Evolutionary conservation across 306 rosid species (phyloP).

Genomic region (Pyrus bretschneideri): DNA sequence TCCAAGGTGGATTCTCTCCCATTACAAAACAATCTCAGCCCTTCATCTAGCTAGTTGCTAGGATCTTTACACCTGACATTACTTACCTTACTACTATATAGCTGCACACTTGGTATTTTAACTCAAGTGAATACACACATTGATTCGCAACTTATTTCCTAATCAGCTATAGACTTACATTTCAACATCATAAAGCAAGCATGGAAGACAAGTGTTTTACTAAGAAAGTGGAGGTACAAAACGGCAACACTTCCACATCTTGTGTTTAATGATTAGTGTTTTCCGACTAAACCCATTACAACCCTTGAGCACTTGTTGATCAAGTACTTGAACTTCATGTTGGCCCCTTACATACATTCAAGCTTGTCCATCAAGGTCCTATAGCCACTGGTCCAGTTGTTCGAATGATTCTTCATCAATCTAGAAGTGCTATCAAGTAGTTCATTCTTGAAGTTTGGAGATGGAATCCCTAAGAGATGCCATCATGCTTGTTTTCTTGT

Average conservation of each 20-base stretch:
- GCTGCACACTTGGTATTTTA: too few species aligned
- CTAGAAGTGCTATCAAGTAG: conserved; percentile 21
- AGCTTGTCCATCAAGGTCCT: conserved; percentile 34
- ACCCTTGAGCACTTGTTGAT: conserved; percentile 38
- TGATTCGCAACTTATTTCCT: too few species aligned
- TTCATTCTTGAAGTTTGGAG: conserved; percentile 53
- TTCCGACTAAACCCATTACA: conserved; percentile 18
- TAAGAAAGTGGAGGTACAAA: conserved; percentile 54
- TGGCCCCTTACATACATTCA: conserved; percentile 44
- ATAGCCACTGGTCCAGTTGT: conserved; percentile 30
- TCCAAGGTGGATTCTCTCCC: too few species aligned
- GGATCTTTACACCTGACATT: too few species aligned
- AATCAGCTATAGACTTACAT: too few species aligned
- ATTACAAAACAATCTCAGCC: too few species aligned
- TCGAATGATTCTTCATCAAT: conserved; percentile 30
- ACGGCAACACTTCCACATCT: conserved; percentile 44
- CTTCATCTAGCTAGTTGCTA: too few species aligned
- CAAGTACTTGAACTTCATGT: conserved; percentile 57
- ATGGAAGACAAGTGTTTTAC: conserved; percentile 44
- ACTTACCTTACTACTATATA: too few species aligned
- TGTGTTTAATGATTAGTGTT: conserved; percentile 27
- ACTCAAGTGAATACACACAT: too few species aligned
- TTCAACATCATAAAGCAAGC: conserved; percentile 24
- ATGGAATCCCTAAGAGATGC: conserved; percentile 35
- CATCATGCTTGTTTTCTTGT: conserved; percentile 39